Conservation (phyloP, 2,329 filamentous ascomycete genomes). For the Hymenoscyphus repandus region DNA sequence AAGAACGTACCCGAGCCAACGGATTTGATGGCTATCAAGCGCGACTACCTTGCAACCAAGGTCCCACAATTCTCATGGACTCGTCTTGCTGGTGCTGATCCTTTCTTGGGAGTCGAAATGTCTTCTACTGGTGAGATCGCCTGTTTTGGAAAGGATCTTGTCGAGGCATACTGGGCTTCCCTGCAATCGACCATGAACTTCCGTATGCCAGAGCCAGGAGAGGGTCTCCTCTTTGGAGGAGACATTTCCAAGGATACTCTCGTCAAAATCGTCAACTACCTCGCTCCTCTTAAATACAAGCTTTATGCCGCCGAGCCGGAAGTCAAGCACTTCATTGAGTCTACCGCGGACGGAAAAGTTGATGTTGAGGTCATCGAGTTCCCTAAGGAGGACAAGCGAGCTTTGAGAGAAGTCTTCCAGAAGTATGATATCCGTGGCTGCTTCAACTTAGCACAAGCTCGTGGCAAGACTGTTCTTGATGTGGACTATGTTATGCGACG, state of each 20-base stretch:
- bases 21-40: constrained; percentile 84
- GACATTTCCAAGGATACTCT: constrained; percentile 68
- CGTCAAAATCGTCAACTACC: constrained; percentile 75
- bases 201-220: constrained; percentile 88
- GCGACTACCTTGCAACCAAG: constrained; percentile 93
- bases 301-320: constrained; percentile 78
- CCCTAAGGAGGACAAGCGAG: constrained; percentile 92
- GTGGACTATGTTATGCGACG: constrained; percentile 98
- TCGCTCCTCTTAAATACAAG: constrained; percentile 89
- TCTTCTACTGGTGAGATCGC: constrained; percentile 95
- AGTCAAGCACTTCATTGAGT: constrained; percentile 81
- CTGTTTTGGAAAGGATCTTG: constrained; percentile 92
- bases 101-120: constrained; percentile 98
- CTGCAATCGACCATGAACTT: constrained; percentile 99
- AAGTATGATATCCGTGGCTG: constrained; percentile 95
- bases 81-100: constrained; percentile 91
- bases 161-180: constrained; percentile 97
- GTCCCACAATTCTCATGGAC: constrained; percentile 99
- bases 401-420: constrained; percentile 88
- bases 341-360: constrained; percentile 58
- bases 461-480: constrained; percentile 79
- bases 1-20: constrained; percentile 77
- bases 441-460: constrained; percentile 85
- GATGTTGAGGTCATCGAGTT: constrained; percentile 90
- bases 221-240: constrained; percentile 92